These are phyloP conservation scores for Lupinus albus DNA, from an alignment of 306 rosid species.

Conservation along the genomic window DNA sequence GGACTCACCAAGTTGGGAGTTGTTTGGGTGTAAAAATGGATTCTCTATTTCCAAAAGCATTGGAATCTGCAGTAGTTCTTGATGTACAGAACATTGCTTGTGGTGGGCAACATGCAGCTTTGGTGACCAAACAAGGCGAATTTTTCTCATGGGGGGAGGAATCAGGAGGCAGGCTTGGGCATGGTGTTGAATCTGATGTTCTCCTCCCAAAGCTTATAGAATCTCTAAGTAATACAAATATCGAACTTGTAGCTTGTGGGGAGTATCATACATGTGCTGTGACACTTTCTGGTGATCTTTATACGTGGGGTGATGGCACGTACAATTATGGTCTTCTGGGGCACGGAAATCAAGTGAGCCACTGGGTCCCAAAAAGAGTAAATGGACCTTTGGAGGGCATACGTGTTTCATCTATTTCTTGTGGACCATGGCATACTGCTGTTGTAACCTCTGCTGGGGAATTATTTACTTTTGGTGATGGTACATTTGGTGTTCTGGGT, in stretches of 20 bases:
- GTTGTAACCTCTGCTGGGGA: conserved; percentile 97
- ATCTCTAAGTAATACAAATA: conserved; percentile 76
- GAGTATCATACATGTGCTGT: conserved; percentile 98
- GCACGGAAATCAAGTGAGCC: conserved; percentile 97
- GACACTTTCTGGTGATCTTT: conserved; percentile 94
- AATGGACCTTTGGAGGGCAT: conserved; percentile 95
- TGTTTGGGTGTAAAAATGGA: conserved; percentile 67
- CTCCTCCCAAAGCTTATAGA: conserved; percentile 92
- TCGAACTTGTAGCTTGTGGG: conserved; percentile 98
- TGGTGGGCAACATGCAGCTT: conserved; percentile 91
- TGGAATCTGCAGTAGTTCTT: conserved; percentile 93
- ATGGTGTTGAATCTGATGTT: conserved; percentile 93
- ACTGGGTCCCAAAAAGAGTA: conserved; percentile 96
- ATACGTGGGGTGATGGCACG: conserved; percentile 98
- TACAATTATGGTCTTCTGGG: conserved; percentile 94
- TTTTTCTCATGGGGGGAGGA: conserved; percentile 99
- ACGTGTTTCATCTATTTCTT: conserved; percentile 89
- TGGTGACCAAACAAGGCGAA: conserved; percentile 97
- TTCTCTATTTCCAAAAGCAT: conserved; percentile 88
- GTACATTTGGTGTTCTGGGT: conserved; percentile 96
- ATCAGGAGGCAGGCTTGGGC: conserved; percentile 98
- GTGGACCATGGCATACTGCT: conserved; percentile 99
- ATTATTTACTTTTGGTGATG: conserved; percentile 95
- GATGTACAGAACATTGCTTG: conserved; percentile 97
- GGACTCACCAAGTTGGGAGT: conserved; percentile 77